These are phyloP conservation scores for Pythium scleroteichum DNA, from an alignment of 352 stramenopile genomes.

Conservation along the genomic window DNA sequence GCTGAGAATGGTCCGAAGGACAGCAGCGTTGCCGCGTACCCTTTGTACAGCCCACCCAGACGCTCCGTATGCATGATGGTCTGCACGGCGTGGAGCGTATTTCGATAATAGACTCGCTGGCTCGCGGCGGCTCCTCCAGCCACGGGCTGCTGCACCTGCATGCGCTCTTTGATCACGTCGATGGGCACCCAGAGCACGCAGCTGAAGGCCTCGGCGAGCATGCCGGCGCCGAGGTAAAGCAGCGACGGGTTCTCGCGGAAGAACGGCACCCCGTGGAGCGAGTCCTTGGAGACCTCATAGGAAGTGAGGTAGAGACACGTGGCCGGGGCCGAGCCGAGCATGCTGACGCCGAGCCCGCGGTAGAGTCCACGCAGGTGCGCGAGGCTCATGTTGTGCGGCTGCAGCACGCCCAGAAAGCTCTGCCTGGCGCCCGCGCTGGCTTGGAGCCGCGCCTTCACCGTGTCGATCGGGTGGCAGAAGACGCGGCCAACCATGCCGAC, in stretches of 20 bases:
- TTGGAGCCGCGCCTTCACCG: slow-evolving; percentile 88
- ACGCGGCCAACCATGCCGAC: slow-evolving; percentile 82
- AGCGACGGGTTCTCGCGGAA: slow-evolving; percentile 57
- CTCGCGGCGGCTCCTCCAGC: background rate
- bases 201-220: slow-evolving; percentile 76
- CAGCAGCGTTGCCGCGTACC: slow-evolving; percentile 94
- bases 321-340: slow-evolving; percentile 93
- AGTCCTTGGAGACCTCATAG: slow-evolving; percentile 91
- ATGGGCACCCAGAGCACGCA: slow-evolving; percentile 99
- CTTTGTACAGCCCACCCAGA: slow-evolving; percentile 92
- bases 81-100: slow-evolving; percentile 87
- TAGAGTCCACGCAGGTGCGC: slow-evolving; percentile 90
- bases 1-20: slow-evolving; percentile 98
- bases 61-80: slow-evolving; percentile 92
- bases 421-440: slow-evolving; percentile 27
- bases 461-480: slow-evolving; percentile 93
- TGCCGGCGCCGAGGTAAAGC: slow-evolving; percentile 68
- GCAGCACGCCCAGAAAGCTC: slow-evolving; percentile 32
- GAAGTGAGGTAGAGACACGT: slow-evolving; percentile 97
- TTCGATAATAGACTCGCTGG: slow-evolving; percentile 86
- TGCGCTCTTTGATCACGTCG: slow-evolving; percentile 98
- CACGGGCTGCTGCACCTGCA: slow-evolving; percentile 92
- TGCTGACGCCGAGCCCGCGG: slow-evolving; percentile 93
- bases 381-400: slow-evolving; percentile 46
- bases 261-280: slow-evolving; percentile 39